Evolutionary conservation across 2,329 filamentous ascomycete genomes (phyloP).

Genomic region (Rhynchosporium graminicola): DNA sequence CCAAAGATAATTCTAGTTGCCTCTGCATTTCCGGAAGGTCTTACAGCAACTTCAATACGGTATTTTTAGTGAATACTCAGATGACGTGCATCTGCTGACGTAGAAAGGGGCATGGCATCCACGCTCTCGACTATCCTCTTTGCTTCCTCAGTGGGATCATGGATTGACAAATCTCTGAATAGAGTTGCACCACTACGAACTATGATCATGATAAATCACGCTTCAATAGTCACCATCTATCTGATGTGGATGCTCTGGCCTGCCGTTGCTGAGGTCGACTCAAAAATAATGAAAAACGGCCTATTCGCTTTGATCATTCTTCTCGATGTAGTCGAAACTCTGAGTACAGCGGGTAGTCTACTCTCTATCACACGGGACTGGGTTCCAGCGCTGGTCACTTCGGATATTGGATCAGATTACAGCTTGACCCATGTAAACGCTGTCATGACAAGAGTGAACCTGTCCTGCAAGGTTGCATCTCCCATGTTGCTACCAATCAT

Average conservation of each 20-base stretch:
- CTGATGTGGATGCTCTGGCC: constrained; percentile 43
- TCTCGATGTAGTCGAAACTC: constrained; percentile 44
- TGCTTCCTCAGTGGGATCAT: constrained; percentile 44
- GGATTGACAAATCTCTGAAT: constrained; percentile 44
- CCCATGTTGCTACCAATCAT: constrained; percentile 48
- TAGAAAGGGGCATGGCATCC: constrained; percentile 35
- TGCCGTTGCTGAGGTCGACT: constrained; percentile 35
- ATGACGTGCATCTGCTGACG: constrained; percentile 21
- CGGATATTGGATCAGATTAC: constrained; percentile 31
- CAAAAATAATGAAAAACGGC: constrained; percentile 16
- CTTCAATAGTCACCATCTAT: constrained; percentile 40
- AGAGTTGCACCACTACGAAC: constrained; percentile 42
- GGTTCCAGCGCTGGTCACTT: constrained; percentile 42
- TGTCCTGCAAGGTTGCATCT: constrained; percentile 54
- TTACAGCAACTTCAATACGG: constrained; percentile 43
- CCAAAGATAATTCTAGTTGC: constrained; percentile 50
- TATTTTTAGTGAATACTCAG: constrained; percentile 26
- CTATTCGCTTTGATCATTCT: constrained; percentile 41
- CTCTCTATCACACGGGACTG: constrained; percentile 48
- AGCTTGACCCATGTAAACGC: constrained; percentile 47
- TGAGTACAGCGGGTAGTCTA: constrained; percentile 44
- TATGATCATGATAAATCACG: constrained; percentile 43
- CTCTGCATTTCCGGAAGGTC: constrained; percentile 44
- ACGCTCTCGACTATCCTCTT: constrained; percentile 43
- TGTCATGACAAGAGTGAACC: constrained; percentile 55